Percentiles rank a stretch among this genome's conserved stretches.
Evolutionary conservation across 2,329 filamentous ascomycete genomes (phyloP).

Genomic region (Diplodia intermedia): DNA sequence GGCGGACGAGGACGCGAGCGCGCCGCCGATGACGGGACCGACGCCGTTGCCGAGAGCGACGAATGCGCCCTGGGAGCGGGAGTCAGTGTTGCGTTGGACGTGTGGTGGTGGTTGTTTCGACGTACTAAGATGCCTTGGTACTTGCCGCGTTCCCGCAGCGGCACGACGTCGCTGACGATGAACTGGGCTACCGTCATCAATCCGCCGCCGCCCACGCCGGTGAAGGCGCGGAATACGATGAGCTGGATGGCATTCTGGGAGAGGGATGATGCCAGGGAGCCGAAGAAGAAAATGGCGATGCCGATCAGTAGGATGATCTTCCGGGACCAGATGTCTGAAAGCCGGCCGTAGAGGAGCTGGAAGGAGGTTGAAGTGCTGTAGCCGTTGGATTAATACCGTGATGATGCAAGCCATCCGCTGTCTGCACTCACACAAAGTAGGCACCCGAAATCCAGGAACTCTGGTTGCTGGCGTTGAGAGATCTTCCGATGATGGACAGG

Average conservation of each 20-base stretch:
- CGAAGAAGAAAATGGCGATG: constrained; percentile 57
- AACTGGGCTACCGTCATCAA: constrained; percentile 41
- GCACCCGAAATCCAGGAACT: constrained; percentile 63
- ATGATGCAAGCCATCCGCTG: neutral
- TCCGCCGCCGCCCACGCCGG: constrained; percentile 38
- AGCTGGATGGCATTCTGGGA: constrained; percentile 50
- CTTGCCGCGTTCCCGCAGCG: constrained; percentile 42
- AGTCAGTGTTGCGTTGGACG: neutral
- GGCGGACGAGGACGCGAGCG: constrained; percentile 48
- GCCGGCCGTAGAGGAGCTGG: constrained; percentile 61
- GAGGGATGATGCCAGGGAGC: constrained; percentile 55
- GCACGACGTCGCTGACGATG: constrained; percentile 42
- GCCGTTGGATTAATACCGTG: neutral
- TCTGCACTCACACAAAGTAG: constrained; percentile 59
- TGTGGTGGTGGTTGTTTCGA: neutral
- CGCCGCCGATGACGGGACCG: constrained; percentile 62
- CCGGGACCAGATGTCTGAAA: constrained; percentile 65
- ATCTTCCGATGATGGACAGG: constrained; percentile 61
- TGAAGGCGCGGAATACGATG: constrained; percentile 41
- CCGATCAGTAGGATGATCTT: constrained; percentile 61
- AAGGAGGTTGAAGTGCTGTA: constrained; percentile 53
- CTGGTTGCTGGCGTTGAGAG: constrained; percentile 58
- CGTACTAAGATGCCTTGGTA: constrained; percentile 38
- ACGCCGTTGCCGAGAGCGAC: constrained; percentile 63
- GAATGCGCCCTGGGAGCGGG: constrained; percentile 52